These are phyloP conservation scores for Antrodiella citrinella DNA, from an alignment of 768 basidiomycete genomes.

Conservation along the genomic window DNA sequence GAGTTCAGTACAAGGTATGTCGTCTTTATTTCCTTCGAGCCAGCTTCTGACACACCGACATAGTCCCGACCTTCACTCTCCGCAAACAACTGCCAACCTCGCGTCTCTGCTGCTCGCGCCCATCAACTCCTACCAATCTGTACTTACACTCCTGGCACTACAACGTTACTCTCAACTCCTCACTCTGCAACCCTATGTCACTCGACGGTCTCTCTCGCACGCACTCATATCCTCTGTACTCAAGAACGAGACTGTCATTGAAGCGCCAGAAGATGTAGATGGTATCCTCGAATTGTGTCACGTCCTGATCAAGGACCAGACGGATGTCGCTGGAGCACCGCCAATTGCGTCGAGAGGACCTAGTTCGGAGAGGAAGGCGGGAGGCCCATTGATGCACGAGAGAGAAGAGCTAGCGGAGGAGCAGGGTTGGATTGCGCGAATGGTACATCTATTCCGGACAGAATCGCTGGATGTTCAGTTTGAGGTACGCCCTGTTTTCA, in stretches of 20 bases:
- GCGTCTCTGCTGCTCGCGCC: slow-evolving; percentile 87
- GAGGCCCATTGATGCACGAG: slow-evolving; percentile 57
- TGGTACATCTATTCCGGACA: slow-evolving; percentile 92
- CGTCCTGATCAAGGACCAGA: slow-evolving; percentile 83
- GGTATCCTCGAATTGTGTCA: slow-evolving; percentile 91
- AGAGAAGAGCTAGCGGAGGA: slow-evolving; percentile 94
- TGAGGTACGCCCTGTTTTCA: slow-evolving; percentile 53
- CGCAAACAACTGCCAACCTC: slow-evolving; percentile 85
- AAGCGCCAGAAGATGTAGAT: slow-evolving; percentile 88
- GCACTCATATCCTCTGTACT: slow-evolving; percentile 90
- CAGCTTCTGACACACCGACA: not conserved
- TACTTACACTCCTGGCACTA: slow-evolving; percentile 93
- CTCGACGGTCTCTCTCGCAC: slow-evolving; percentile 87
- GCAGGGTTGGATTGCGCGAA: slow-evolving; percentile 97
- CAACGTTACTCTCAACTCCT: slow-evolving; percentile 84
- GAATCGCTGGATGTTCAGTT: slow-evolving; percentile 87
- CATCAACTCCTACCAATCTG: slow-evolving; percentile 93
- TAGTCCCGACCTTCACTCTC: slow-evolving; percentile 83
- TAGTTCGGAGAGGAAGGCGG: slow-evolving; percentile 33
- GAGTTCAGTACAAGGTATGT: slow-evolving; percentile 74
- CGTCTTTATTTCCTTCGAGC: not conserved
- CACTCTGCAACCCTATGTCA: slow-evolving; percentile 79
- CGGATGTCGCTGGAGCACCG: slow-evolving; percentile 38
- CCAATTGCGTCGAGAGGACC: slow-evolving; percentile 13
- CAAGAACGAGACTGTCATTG: slow-evolving; percentile 94